Percentiles rank a stretch among this genome's conserved stretches.
phyloP scores from a whole-genome alignment of 257 asterid genomes.

The Solanum pinnatisectum region DNA sequence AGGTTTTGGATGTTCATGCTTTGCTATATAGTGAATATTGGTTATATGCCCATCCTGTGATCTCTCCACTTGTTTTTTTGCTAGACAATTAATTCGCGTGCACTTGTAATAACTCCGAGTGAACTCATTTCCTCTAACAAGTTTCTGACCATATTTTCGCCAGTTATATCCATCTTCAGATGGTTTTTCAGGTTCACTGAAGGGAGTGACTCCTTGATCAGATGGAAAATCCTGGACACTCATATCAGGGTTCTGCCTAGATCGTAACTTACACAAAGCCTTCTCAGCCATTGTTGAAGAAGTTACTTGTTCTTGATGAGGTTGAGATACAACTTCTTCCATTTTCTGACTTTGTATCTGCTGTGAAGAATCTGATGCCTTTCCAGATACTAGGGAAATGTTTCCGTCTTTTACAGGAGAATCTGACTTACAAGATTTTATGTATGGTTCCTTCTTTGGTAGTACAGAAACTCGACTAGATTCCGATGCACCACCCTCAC shows the following conservation, averaged over 20 bases:
- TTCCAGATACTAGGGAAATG: conserved; percentile 4
- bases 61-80: conserved; percentile 85
- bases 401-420: conserved; percentile 11
- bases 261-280: conserved; percentile 28
- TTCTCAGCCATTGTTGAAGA: conserved; percentile 15
- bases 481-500: conserved; percentile 16
- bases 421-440: conserved; percentile 4
- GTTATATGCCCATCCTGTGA: conserved; percentile 62
- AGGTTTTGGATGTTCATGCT: conserved; percentile 69
- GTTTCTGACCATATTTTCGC: conserved; percentile 96
- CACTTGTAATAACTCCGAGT: conserved; percentile 87
- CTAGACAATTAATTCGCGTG: conserved; percentile 54
- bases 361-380: conserved; percentile 12
- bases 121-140: conserved; percentile 78
- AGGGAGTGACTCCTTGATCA: conserved; percentile 10
- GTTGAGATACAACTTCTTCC: conserved; percentile 10
- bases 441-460: conserved; percentile 27
- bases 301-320: conserved; percentile 22
- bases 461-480: conserved; percentile 22
- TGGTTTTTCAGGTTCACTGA: conserved; percentile 35
- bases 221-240: conserved; percentile 11
- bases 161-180: conserved; percentile 84
- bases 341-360: conserved; percentile 19
- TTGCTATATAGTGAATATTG: conserved; percentile 59
- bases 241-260: conserved; percentile 31